Evolutionary conservation across 179 eudicot species (phyloP), one percentile per base, ranked within the genome.

Genomic region (Vitellaria paradoxa): DNA sequence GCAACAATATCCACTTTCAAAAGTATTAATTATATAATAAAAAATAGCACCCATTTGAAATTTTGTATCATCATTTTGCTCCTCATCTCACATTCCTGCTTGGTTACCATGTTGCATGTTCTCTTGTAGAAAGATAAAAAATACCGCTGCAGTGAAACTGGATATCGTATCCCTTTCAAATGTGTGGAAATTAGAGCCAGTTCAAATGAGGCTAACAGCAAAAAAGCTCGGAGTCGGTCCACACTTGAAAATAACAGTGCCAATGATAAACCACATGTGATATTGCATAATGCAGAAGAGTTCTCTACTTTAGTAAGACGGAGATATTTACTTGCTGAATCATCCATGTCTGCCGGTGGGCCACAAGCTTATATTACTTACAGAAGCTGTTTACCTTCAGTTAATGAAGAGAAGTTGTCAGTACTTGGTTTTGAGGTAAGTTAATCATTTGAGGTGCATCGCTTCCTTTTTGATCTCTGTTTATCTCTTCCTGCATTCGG

Each of bases 131-230:
- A 80, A 49, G 92, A 91, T 72, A 90, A 86, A 72, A 93, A 90
- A 20, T 95, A 88, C 73, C 90, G 93, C 65, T 91, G 97, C 87
- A 89, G 97, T 86, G 99, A 95, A 88, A 95, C 99, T 86, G 99
- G 97, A 76, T 93, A 93, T 73, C 97, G 97, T 70, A 91, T 95
- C 52, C 99, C 95, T 81, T 81, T 91, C 52, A 89, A 86, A 81
- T 95, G 99, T 76, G 85, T 77, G 24, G 84, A 89, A 71, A 72
- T 64, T 68, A 80, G 77, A 80, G 53, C 80, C 85, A 82, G 52
- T 55, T 65, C 86, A 45, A 86, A 84, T 61, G 84, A 83, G 67
- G 69, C 67, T 68, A 77, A 84, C 70, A 79, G 50, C 17, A 14
- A 81, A 70, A 82, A 79, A 68, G 65, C 73, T 72, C 76, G 77